Percentiles rank a stretch among this genome's conserved stretches.
Evolutionary conservation across 768 basidiomycete genomes (phyloP).

Genomic region (Cantharellus cinnabarinus): DNA sequence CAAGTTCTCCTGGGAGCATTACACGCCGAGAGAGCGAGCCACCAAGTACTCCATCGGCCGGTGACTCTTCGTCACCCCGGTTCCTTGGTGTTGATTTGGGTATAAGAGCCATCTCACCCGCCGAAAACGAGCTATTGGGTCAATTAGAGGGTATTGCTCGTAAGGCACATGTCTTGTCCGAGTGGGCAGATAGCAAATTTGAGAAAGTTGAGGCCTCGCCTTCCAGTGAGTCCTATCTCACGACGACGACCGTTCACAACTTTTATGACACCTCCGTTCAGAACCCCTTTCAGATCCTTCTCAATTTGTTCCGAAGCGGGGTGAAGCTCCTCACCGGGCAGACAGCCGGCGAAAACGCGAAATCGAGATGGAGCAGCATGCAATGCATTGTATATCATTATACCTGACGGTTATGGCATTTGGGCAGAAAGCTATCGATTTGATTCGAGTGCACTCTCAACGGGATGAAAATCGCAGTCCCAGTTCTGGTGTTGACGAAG

Average conservation of each 20-base stretch:
- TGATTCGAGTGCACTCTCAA: background rate
- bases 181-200: conserved; percentile 91
- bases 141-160: conserved; percentile 77
- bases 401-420: conserved; percentile 87
- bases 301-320: conserved; percentile 49
- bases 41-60: conserved; percentile 25
- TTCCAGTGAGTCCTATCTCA: conserved; percentile 29
- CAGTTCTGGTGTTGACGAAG: conserved; percentile 47
- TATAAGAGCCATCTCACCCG: conserved; percentile 8
- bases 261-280: conserved; percentile 14
- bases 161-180: conserved; percentile 84
- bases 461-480: conserved; percentile 30
- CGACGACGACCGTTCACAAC: background rate
- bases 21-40: background rate
- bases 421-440: conserved; percentile 76
- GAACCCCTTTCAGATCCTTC: conserved; percentile 66
- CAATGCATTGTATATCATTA: conserved; percentile 68
- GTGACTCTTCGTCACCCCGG: background rate
- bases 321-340: conserved; percentile 53
- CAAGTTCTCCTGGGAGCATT: background rate
- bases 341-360: conserved; percentile 49
- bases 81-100: background rate
- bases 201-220: conserved; percentile 72
- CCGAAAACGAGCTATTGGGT: conserved; percentile 69
- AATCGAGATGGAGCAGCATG: conserved; percentile 61